Evolutionary conservation across 2,329 filamentous ascomycete species (phyloP).

Genomic region (Beauveria sp.): DNA sequence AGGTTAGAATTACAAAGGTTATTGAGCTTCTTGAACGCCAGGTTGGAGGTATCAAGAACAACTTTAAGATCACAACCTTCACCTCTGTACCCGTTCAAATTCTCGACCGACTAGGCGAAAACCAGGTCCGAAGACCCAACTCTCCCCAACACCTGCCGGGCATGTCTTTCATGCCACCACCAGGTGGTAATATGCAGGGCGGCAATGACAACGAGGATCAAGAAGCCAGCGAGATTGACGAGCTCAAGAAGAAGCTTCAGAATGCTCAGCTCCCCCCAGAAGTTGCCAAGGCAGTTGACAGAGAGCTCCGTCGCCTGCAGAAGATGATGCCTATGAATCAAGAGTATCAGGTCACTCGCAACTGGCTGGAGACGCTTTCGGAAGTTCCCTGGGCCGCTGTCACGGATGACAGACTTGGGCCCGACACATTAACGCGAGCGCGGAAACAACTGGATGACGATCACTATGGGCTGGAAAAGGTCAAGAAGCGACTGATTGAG

Average conservation of each 20-base stretch:
- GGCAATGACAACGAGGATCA: slow-evolving; percentile 59
- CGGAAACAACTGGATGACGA: slow-evolving; percentile 90
- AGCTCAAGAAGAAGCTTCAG: slow-evolving; percentile 81
- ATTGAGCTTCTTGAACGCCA: slow-evolving; percentile 79
- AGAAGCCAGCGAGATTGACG: slow-evolving; percentile 82
- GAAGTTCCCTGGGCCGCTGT: slow-evolving; percentile 87
- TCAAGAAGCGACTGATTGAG: slow-evolving; percentile 92
- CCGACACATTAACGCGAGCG: slow-evolving; percentile 69
- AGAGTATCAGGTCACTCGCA: slow-evolving; percentile 88
- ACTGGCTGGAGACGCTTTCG: slow-evolving; percentile 86
- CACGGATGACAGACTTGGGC: slow-evolving; percentile 80
- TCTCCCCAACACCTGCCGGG: slow-evolving; percentile 31
- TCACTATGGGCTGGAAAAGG: slow-evolving; percentile 92
- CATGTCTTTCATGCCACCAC: slow-evolving; percentile 27
- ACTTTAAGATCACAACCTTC: slow-evolving; percentile 75
- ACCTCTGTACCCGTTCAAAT: slow-evolving; percentile 58
- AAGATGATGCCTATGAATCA: slow-evolving; percentile 97
- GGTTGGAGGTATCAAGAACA: slow-evolving; percentile 76
- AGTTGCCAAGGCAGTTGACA: slow-evolving; percentile 80
- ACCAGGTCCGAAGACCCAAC: slow-evolving; percentile 27
- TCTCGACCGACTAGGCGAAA: slow-evolving; percentile 43
- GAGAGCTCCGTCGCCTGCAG: slow-evolving; percentile 78
- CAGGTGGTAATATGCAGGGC: slow-evolving; percentile 29
- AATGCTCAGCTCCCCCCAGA: slow-evolving; percentile 75
- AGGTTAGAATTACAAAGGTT: slow-evolving; percentile 70